phyloP scores from a whole-genome alignment of 192 early-diverging fungal species.

The Cetraspora pellucida region DNA sequence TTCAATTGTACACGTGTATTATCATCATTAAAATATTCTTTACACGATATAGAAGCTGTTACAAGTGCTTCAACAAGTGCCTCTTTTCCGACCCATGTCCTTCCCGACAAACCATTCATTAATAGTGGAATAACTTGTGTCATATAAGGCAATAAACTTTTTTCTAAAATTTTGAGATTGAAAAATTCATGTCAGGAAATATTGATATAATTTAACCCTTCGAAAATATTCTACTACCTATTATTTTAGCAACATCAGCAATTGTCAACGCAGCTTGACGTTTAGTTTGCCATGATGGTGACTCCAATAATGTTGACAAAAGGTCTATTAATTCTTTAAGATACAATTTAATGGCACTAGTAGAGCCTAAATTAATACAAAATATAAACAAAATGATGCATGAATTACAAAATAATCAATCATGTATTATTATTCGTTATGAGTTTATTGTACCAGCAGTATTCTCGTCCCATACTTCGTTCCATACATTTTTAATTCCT shows the following conservation, averaged over 20 bases:
- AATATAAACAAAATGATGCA: neutral
- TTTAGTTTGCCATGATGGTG: constrained; percentile 78
- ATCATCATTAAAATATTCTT: constrained; percentile 49
- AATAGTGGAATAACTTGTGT: constrained; percentile 61
- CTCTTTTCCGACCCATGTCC: constrained; percentile 87
- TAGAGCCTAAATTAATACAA: constrained; percentile 39
- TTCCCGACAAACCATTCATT: constrained; percentile 59
- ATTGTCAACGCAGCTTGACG: constrained; percentile 70
- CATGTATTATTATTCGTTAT: neutral
- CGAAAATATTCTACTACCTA: constrained; percentile 33
- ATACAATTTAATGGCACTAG: constrained; percentile 65
- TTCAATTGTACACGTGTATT: constrained; percentile 38
- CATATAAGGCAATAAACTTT: constrained; percentile 50
- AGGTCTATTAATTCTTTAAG: constrained; percentile 63
- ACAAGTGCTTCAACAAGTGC: constrained; percentile 66
- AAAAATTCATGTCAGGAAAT: neutral
- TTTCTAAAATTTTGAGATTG: neutral
- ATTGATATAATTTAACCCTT: neutral
- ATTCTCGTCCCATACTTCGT: constrained; percentile 75
- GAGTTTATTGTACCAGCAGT: constrained; percentile 54
- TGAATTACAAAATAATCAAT: neutral
- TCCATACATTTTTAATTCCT: constrained; percentile 64
- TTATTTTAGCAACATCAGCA: constrained; percentile 59
- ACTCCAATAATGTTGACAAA: constrained; percentile 55
- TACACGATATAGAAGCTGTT: constrained; percentile 55